phyloP scores from a whole-genome alignment of 2,329 filamentous ascomycete species.

The Aureobasidium sp. region DNA sequence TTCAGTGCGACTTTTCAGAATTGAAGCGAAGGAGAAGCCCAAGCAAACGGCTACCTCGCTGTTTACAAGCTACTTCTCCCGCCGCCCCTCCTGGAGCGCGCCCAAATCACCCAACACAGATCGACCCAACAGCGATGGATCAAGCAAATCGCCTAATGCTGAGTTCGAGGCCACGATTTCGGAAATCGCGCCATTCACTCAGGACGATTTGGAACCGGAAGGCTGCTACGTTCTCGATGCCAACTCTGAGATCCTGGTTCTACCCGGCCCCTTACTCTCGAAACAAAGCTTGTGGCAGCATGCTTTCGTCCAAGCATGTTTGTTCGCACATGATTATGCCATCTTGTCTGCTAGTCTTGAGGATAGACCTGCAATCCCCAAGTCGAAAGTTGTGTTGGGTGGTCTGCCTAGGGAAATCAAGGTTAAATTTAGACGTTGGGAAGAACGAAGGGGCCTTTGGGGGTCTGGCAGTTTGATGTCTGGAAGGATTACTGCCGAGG shows the following conservation, averaged over 20 bases:
- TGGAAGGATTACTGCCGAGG: conserved; percentile 15
- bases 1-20: conserved; percentile 66
- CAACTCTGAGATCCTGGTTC: conserved; percentile 86
- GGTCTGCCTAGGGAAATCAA: conserved; percentile 38
- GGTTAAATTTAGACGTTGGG: conserved; percentile 38
- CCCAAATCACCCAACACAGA: conserved; percentile 41
- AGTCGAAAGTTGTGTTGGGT: conserved; percentile 36
- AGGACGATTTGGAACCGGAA: conserved; percentile 65
- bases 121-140: conserved; percentile 14
- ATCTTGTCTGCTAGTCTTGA: conserved; percentile 71
- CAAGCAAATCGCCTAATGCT: conserved; percentile 15
- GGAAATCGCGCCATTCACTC: conserved; percentile 75
- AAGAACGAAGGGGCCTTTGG: conserved; percentile 26
- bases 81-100: conserved; percentile 26
- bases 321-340: conserved; percentile 89
- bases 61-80: conserved; percentile 13
- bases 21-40: conserved; percentile 61
- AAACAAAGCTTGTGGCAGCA: conserved; percentile 24
- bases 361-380: conserved; percentile 43
- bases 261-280: conserved; percentile 57
- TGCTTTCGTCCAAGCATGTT: conserved; percentile 77
- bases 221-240: conserved; percentile 82
- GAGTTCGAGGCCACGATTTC: conserved; percentile 47
- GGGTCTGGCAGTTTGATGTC: conserved; percentile 28
- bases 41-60: conserved; percentile 40